phyloP scores from a whole-genome alignment of 2,329 filamentous ascomycete genomes.

The Fusarium beomiforme region DNA sequence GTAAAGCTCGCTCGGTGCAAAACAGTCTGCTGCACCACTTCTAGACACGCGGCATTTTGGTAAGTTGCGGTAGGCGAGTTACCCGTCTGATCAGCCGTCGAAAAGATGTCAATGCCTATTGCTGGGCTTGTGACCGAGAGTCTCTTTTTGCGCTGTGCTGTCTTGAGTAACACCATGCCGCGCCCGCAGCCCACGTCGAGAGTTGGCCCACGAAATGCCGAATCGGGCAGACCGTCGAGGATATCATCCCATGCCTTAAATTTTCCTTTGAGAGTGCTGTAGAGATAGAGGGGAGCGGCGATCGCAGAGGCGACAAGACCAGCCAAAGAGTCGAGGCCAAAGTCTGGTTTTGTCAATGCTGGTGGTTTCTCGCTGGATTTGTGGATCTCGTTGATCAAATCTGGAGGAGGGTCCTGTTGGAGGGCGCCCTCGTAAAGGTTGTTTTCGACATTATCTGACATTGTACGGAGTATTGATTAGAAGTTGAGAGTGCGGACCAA shows the following conservation, averaged over 20 bases:
- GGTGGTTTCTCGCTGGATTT: background rate
- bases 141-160: background rate
- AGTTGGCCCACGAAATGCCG: background rate
- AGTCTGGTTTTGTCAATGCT: background rate
- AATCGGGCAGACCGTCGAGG: background rate
- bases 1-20: background rate
- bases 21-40: background rate
- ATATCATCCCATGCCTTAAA: background rate
- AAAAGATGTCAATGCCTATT: background rate
- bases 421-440: background rate
- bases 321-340: background rate
- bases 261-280: background rate
- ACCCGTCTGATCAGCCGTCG: background rate
- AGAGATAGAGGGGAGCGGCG: background rate
- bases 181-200: background rate
- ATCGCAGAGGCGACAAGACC: background rate
- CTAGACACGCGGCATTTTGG: background rate
- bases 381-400: background rate
- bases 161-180: background rate
- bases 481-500: background rate
- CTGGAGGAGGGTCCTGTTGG: background rate
- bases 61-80: background rate
- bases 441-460: background rate
- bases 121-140: background rate
- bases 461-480: too few species aligned